Evolutionary conservation across 2,329 filamentous ascomycete genomes (phyloP), one percentile per base, ranked within the genome.

Genomic region (Pseudohalonectria lignicola): DNA sequence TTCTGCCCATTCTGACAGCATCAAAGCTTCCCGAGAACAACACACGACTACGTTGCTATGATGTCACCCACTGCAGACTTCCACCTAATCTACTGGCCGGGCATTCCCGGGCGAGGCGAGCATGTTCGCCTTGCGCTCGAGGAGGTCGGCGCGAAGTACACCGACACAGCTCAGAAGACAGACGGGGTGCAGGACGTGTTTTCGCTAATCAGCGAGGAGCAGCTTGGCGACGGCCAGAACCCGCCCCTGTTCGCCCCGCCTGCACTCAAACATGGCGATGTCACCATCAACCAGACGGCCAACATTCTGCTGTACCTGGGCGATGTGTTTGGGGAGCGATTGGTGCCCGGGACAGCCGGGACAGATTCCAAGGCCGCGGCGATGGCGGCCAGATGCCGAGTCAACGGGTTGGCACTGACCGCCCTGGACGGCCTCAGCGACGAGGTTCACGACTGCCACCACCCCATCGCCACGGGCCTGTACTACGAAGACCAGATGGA

Each of bases 401-500:
- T 86, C 43, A 76, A 84, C 41, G 67, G 65, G 34, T 66, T 87
- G 20, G 66, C 70, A 0, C 57, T 87, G 41, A 87, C 83, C 3
- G 78, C 81, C 2, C 58, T 88, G 15, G 84, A 90, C 49, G 72
- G 72, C 1, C 56, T 88, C 34, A 74, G 73, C 49, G 77, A 80
- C 46, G 84, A 88, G 59, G 56, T 75, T 1, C 84, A 88, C 53
- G 81, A 88, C 48, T 77, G 74, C 19, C 84, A 90, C 53, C 84
- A 90, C 50, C 84, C 84, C 1, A 62, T 86, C 37, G 67, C 73
- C 2, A 51, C 61, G 0, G 52, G 55, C 2, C 53, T 71, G 4
- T 82, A 79, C 54, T 90, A 87, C 49, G 81, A 86, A 50, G 80
- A 87, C 19, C 84, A 90, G 58, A 85, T 80, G 54, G 61, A 66